Evolutionary conservation across 352 stramenopile species (phyloP).

Genomic region (Discostella stelligera): DNA sequence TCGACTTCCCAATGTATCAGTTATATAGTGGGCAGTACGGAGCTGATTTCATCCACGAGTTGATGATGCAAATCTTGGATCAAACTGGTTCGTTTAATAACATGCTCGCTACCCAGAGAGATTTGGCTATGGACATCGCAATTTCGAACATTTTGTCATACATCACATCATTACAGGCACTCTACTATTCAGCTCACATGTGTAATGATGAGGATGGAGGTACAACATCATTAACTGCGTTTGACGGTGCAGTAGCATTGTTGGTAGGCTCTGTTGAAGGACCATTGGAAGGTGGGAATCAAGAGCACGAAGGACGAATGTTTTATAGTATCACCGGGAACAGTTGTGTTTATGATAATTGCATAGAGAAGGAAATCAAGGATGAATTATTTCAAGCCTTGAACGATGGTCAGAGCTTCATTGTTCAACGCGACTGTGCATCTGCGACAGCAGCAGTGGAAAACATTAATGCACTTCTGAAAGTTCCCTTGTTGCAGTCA

Average conservation of each 20-base stretch:
- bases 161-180: conserved; percentile 49
- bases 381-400: conserved; percentile 56
- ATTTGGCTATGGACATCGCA: conserved; percentile 47
- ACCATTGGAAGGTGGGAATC: conserved; percentile 35
- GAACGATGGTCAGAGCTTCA: conserved; percentile 37
- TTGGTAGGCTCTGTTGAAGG: conserved; percentile 76
- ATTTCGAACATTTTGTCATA: conserved; percentile 67
- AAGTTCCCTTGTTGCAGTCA: conserved; percentile 61
- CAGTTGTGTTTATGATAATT: conserved; percentile 63
- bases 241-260: conserved; percentile 69
- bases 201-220: conserved; percentile 38
- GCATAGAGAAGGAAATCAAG: conserved; percentile 54
- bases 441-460: conserved; percentile 35
- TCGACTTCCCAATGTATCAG: conserved; percentile 44
- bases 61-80: conserved; percentile 54
- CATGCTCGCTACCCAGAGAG: conserved; percentile 35
- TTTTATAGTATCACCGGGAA: conserved; percentile 71
- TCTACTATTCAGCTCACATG: conserved; percentile 44
- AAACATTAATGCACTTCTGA: conserved; percentile 51
- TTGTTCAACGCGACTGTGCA: conserved; percentile 54
- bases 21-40: conserved; percentile 40
- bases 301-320: conserved; percentile 50
- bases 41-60: conserved; percentile 49
- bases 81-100: conserved; percentile 36
- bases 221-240: conserved; percentile 38